phyloP scores from a whole-genome alignment of 257 asterid species.

The Solanum pinnatisectum region DNA sequence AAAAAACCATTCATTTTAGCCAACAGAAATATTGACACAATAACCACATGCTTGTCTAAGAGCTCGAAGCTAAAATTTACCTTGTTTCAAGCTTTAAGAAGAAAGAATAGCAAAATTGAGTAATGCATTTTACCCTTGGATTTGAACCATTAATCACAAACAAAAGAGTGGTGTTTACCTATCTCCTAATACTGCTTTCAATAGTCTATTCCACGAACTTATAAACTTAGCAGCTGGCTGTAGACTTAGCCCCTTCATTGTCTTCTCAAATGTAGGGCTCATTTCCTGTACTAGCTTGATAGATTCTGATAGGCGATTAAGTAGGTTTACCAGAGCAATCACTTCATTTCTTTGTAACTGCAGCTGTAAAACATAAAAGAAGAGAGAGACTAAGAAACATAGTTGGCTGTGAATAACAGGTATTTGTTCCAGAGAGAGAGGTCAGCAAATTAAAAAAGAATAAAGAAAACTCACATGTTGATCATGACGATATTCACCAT shows the following conservation, averaged over 20 bases:
- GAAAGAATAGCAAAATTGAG: background rate
- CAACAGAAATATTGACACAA: background rate
- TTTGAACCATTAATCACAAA: background rate
- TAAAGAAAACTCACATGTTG: slow-evolving; percentile 45
- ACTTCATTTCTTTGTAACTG: slow-evolving; percentile 92
- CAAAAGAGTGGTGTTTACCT: slow-evolving; percentile 18
- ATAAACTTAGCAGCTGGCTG: slow-evolving; percentile 21
- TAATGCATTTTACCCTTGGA: background rate
- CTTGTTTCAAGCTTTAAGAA: background rate
- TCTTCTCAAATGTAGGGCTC: slow-evolving; percentile 47
- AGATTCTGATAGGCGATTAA: slow-evolving; percentile 80
- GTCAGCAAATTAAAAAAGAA: background rate
- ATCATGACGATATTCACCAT: slow-evolving; percentile 35
- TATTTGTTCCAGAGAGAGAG: background rate
- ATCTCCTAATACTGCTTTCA: slow-evolving; percentile 18
- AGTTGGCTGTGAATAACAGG: background rate
- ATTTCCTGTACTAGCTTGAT: slow-evolving; percentile 63
- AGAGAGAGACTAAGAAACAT: background rate
- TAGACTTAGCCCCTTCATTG: slow-evolving; percentile 31
- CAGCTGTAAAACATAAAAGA: slow-evolving; percentile 25
- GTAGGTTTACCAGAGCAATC: slow-evolving; percentile 80
- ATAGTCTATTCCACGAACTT: slow-evolving; percentile 31
- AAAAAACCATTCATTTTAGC: background rate
- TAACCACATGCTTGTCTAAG: background rate
- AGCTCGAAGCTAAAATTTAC: background rate